Conservation (phyloP, 2,329 filamentous ascomycete genomes). For the Zymoseptoria tritici region DNA sequence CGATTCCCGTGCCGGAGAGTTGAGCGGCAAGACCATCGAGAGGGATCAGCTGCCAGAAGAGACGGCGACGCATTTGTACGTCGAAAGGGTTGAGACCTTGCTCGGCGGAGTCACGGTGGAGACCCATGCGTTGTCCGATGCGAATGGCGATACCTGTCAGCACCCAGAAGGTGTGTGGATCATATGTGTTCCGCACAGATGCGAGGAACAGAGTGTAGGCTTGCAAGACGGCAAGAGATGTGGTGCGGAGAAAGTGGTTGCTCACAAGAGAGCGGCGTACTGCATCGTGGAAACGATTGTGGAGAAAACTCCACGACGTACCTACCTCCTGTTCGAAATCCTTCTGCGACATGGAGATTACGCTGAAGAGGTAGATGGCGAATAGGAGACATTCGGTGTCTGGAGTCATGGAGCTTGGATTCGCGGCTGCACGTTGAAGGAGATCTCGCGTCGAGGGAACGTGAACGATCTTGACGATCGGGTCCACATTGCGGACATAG, state of each 20-base stretch:
- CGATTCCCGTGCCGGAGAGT: constrained; percentile 26
- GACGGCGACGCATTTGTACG: constrained; percentile 51
- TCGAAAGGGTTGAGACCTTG: constrained; percentile 49
- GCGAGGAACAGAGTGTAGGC: constrained; percentile 58
- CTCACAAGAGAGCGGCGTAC: constrained; percentile 59
- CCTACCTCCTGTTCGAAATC: constrained; percentile 43
- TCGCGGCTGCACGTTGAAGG: constrained; percentile 37
- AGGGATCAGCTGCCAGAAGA: constrained; percentile 59
- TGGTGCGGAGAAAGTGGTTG: constrained; percentile 58
- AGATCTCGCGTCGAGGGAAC: constrained; percentile 48
- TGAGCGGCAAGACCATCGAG: constrained; percentile 40
- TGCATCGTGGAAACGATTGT: constrained; percentile 33
- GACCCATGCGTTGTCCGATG: constrained; percentile 53
- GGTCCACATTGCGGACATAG: constrained; percentile 64
- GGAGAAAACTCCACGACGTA: constrained; percentile 46
- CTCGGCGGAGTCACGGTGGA: constrained; percentile 51
- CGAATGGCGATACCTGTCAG: constrained; percentile 55
- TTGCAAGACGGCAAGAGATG: constrained; percentile 59
- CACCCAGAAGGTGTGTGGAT: constrained; percentile 54
- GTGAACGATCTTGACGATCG: constrained; percentile 63
- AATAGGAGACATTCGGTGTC: constrained; percentile 54
- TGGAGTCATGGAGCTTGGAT: constrained; percentile 50
- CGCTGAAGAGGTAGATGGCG: constrained; percentile 52
- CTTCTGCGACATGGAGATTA: constrained; percentile 43
- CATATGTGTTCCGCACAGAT: constrained; percentile 33